Conservation (phyloP, 2,329 filamentous ascomycete species). For the Spiromastix sp. region DNA sequence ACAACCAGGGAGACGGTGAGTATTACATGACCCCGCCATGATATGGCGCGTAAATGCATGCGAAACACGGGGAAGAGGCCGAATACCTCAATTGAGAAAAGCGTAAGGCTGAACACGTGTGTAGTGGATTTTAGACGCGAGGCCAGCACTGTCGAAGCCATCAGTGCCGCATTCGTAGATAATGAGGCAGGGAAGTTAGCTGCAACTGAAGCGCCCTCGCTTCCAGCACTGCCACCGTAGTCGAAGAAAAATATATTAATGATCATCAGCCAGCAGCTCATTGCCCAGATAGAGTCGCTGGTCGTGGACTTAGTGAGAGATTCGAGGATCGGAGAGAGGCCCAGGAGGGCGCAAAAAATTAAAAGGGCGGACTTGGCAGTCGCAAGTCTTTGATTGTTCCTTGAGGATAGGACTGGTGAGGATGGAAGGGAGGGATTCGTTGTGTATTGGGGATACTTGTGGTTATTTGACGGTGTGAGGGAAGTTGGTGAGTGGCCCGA, state of each 20-base stretch:
- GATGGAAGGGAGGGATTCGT: constrained; percentile 12
- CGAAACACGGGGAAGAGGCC: constrained; percentile 95
- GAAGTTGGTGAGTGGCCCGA: constrained; percentile 21
- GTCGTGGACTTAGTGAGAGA: constrained; percentile 90
- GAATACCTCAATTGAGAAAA: constrained; percentile 96
- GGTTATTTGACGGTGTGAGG: constrained; percentile 13
- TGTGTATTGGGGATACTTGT: constrained; percentile 16
- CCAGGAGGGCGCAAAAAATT: constrained; percentile 86
- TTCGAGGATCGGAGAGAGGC: constrained; percentile 88
- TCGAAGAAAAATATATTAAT: constrained; percentile 99
- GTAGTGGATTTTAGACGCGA: constrained; percentile 81
- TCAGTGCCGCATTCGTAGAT: constrained; percentile 90
- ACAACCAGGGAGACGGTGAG: constrained; percentile 69
- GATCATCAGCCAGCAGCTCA: constrained; percentile 83
- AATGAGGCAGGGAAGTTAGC: constrained; percentile 51
- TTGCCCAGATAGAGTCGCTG: constrained; percentile 92
- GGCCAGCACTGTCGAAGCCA: constrained; percentile 90
- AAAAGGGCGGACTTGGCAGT: constrained; percentile 87
- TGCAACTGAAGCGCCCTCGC: constrained; percentile 23
- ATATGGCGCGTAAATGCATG: constrained; percentile 72
- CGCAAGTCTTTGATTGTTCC: constrained; percentile 55
- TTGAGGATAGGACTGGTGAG: constrained; percentile 35
- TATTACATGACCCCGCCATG: constrained; percentile 67
- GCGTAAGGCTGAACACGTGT: constrained; percentile 86
- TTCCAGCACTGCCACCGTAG: constrained; percentile 55